These are phyloP conservation scores for Fomitiporia mediterranea DNA, from an alignment of 1,284 basidiomycete species.

Conservation along the genomic window DNA sequence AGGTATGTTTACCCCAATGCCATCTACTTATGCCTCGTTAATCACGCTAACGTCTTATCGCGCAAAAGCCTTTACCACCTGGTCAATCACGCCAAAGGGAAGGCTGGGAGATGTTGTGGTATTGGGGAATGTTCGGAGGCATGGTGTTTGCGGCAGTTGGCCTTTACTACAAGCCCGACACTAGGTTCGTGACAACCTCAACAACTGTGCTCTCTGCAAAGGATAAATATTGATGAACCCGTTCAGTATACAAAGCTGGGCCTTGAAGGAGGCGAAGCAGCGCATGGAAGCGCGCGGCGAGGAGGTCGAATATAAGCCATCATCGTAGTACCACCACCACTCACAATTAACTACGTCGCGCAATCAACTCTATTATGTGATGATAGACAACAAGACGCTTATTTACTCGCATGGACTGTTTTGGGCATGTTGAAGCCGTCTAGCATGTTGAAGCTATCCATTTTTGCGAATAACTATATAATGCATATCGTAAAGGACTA, in stretches of 20 bases:
- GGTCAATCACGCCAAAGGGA: conserved; percentile 85
- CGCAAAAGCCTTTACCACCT: conserved; percentile 57
- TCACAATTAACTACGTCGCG: too few relatives aligned
- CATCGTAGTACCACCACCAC: conserved; percentile 17
- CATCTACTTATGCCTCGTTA: background rate
- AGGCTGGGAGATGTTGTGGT: conserved; percentile 87
- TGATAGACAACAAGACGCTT: background rate
- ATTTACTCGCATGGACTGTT: background rate
- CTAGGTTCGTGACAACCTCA: conserved; percentile 57
- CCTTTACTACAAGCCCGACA: conserved; percentile 94
- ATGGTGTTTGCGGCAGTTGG: conserved; percentile 76
- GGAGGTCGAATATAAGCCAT: conserved; percentile 71
- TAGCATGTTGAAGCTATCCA: background rate
- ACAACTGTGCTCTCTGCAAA: too few relatives aligned
- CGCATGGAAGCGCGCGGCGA: conserved; percentile 88
- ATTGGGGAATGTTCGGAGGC: conserved; percentile 86
- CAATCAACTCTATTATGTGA: background rate
- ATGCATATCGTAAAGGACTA: too few relatives aligned
- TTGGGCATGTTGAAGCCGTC: background rate
- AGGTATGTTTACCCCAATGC: conserved; percentile 46
- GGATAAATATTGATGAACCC: too few relatives aligned
- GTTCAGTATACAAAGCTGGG: conserved; percentile 85
- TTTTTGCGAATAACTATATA: background rate
- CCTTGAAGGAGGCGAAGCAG: conserved; percentile 79
- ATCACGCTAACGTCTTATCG: conserved; percentile 9